Evolutionary conservation across 805 yeast species (phyloP).

Genomic region (Monosporozyma servazzii): DNA sequence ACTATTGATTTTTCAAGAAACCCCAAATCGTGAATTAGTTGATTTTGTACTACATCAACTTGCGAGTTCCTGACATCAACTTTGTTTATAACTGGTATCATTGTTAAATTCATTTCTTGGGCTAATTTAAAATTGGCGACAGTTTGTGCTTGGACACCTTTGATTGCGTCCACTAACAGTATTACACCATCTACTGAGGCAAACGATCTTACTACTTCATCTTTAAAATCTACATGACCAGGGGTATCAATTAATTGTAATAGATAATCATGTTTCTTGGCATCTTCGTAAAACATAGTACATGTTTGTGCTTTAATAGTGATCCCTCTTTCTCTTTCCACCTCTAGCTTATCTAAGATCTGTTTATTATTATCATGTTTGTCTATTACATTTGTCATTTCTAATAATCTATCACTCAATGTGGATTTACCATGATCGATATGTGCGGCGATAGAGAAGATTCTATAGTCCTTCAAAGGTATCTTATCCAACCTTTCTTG

Average conservation of each 20-base stretch:
- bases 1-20: constrained; percentile 64
- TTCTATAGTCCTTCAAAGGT: constrained; percentile 75
- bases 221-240: constrained; percentile 91
- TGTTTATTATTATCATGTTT: constrained; percentile 56
- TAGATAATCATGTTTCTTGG: constrained; percentile 46
- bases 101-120: constrained; percentile 67
- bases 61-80: constrained; percentile 81
- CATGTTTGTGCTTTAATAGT: constrained; percentile 97
- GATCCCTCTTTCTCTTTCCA: constrained; percentile 91
- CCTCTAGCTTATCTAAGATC: constrained; percentile 84
- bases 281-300: constrained; percentile 70
- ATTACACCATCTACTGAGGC: constrained; percentile 96
- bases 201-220: constrained; percentile 83
- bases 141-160: constrained; percentile 96
- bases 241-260: constrained; percentile 94
- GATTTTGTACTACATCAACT: constrained; percentile 68
- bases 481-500: constrained; percentile 62
- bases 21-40: constrained; percentile 67
- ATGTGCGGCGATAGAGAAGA: constrained; percentile 93
- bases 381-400: constrained; percentile 82
- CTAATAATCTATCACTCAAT: constrained; percentile 76
- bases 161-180: constrained; percentile 84
- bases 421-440: constrained; percentile 89
- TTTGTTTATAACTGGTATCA: constrained; percentile 86
- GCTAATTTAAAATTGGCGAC: constrained; percentile 96